Percentiles rank a stretch among this genome's conserved stretches.
These are phyloP conservation scores for Beauveria varroae DNA, from an alignment of 2,329 filamentous ascomycete genomes.

Conservation along the genomic window DNA sequence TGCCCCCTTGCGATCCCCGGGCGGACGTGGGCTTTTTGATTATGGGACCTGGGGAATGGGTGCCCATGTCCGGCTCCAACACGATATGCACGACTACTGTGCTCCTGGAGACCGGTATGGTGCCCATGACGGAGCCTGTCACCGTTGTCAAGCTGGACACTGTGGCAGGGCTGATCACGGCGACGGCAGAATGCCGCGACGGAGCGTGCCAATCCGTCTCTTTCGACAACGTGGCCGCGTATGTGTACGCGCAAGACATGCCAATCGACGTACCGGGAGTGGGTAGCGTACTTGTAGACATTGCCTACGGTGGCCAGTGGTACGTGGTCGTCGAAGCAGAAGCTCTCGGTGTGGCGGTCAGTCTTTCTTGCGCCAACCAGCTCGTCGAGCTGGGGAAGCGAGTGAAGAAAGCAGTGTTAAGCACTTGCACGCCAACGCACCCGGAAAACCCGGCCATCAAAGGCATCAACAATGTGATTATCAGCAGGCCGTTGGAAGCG, in stretches of 20 bases:
- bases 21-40: conserved; percentile 39
- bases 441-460: conserved; percentile 34
- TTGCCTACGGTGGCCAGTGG: conserved; percentile 39
- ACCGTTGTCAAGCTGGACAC: conserved; percentile 35
- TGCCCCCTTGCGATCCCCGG: conserved; percentile 33
- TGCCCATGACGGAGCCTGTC: conserved; percentile 35
- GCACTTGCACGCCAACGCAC: conserved; percentile 29
- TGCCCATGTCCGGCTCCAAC: conserved; percentile 33
- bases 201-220: conserved; percentile 36
- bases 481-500: conserved; percentile 26
- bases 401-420: conserved; percentile 31
- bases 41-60: conserved; percentile 38
- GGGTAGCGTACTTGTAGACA: conserved; percentile 31
- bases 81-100: conserved; percentile 36
- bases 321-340: conserved; percentile 33
- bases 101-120: conserved; percentile 38
- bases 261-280: conserved; percentile 32
- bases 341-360: conserved; percentile 24
- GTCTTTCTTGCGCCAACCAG: conserved; percentile 19
- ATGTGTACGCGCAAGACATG: conserved; percentile 32
- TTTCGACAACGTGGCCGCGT: conserved; percentile 37
- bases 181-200: conserved; percentile 31
- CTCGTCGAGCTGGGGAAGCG: conserved; percentile 34
- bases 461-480: conserved; percentile 31
- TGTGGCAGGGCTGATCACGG: conserved; percentile 33